Evolutionary conservation across 140 eudicot species (phyloP).

Genomic region (Ambrosia hybrid): DNA sequence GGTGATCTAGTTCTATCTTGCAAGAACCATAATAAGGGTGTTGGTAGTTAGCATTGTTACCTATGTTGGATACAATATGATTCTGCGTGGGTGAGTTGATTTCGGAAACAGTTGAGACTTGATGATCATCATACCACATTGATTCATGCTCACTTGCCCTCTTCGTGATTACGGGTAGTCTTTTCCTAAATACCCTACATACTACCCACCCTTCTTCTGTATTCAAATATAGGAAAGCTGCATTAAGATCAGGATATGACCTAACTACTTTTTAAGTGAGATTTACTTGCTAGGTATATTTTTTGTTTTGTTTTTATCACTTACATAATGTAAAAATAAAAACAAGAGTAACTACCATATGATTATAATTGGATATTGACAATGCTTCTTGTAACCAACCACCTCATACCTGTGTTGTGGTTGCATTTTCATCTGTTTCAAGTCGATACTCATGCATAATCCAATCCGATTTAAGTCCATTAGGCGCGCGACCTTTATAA

Average conservation of each 20-base stretch:
- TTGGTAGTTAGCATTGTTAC: constrained; percentile 27
- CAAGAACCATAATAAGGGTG: constrained; percentile 45
- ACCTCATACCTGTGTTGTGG: constrained; percentile 49
- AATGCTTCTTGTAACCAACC: too few species aligned
- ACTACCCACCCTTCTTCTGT: constrained; percentile 59
- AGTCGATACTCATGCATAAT: constrained; percentile 97
- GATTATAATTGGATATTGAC: too few species aligned
- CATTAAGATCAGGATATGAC: background rate
- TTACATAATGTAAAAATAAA: too few species aligned
- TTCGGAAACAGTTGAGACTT: constrained; percentile 67
- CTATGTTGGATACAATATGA: constrained; percentile 27
- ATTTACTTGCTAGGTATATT: too few species aligned
- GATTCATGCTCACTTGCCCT: constrained; percentile 65
- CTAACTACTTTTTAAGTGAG: too few species aligned
- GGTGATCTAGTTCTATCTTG: constrained; percentile 58
- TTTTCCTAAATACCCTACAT: constrained; percentile 59
- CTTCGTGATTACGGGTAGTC: constrained; percentile 49
- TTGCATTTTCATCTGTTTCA: constrained; percentile 79
- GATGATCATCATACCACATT: constrained; percentile 81
- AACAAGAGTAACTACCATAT: too few species aligned
- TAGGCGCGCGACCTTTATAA: constrained; percentile 92
- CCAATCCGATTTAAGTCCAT: constrained; percentile 93
- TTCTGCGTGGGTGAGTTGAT: constrained; percentile 59
- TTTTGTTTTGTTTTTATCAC: too few species aligned
- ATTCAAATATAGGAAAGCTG: constrained; percentile 16